Percentiles rank a stretch among this genome's conserved stretches.
These are phyloP conservation scores for Sergeia podlipaevii DNA, from an alignment of 208 protist genomes.

Conservation along the genomic window DNA sequence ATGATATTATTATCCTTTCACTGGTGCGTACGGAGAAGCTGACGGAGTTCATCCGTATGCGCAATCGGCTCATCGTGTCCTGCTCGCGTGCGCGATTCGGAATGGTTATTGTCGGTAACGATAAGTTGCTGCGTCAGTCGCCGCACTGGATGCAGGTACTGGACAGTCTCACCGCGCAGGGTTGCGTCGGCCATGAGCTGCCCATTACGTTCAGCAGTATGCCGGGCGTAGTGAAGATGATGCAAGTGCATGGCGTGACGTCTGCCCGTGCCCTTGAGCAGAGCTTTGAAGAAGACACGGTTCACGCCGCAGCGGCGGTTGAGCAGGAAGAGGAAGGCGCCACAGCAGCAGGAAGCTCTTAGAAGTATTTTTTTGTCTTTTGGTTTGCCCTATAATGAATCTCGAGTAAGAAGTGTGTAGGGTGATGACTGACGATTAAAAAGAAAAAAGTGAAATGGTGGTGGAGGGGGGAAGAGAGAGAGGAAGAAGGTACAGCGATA, in stretches of 20 bases:
- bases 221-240: constrained; percentile 21
- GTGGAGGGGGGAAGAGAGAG: no score
- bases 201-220: constrained; percentile 52
- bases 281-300: background rate
- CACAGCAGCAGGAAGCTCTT: no score
- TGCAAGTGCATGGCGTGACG: constrained; percentile 9
- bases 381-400: no score
- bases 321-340: background rate
- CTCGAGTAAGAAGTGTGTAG: no score
- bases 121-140: constrained; percentile 66
- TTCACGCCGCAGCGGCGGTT: background rate
- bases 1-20: constrained; percentile 93
- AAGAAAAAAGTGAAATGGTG: no score
- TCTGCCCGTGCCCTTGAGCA: background rate
- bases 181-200: constrained; percentile 59
- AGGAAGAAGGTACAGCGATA: no score
- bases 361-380: no score
- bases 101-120: constrained; percentile 87
- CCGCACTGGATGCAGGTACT: constrained; percentile 76
- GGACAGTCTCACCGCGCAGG: constrained; percentile 35
- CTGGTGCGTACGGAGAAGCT: constrained; percentile 91
- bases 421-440: no score
- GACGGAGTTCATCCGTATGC: constrained; percentile 93
- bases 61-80: constrained; percentile 94
- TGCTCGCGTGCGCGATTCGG: constrained; percentile 91